Base-by-base conservation (phyloP, 2,329 filamentous ascomycete genomes). In the Ophiostoma populinum region DNA sequence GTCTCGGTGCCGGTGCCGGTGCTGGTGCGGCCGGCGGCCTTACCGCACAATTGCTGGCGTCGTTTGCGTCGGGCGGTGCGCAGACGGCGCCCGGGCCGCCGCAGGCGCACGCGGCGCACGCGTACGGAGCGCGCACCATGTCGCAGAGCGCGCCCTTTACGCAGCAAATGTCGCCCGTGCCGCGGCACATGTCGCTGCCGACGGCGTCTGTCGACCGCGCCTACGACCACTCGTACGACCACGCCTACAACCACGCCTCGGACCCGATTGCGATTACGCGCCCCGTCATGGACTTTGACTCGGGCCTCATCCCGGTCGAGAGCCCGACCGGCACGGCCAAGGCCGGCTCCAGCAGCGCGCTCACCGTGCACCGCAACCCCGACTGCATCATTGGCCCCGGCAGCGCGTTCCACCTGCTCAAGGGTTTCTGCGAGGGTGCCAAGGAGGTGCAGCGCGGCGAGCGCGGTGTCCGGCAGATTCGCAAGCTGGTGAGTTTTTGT, bases 351-450 rank as follows among this genome's bases (percentile, higher is more conserved):
- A 12, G 24, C 8, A 24, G 18, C 5, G 27, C 30, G 13, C 29
- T 13, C 5, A 12, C 32, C 3, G 6, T 36, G 1, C 16, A 16
- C 9, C 36, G 40, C 7, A 31, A 27, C 6, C 34, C 38, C 6
- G 38, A 44, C 33, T 62, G 57, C 42, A 55, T 45, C 6, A 65
- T 70, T 24, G 57, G 50, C 3, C 47, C 52, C 0, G 44, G 50
- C 8, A 67, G 64, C 42, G 69, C 66, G 0, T 70, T 69, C 41
- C 60, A 64, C 33, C 50, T 60, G 8, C 52, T 63, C 24, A 68
- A 65, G 36, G 66, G 65, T 2, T 69, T 71, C 43, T 72, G 67
- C 28, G 57, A 62, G 15, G 67, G 67, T 1, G 67, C 67, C 6
- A 60, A 59, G 31, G 63, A 66, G 12, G 58, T 63, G 2, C 49